phyloP scores from a whole-genome alignment of 768 basidiomycete species.

The Lenzites betulinus region DNA sequence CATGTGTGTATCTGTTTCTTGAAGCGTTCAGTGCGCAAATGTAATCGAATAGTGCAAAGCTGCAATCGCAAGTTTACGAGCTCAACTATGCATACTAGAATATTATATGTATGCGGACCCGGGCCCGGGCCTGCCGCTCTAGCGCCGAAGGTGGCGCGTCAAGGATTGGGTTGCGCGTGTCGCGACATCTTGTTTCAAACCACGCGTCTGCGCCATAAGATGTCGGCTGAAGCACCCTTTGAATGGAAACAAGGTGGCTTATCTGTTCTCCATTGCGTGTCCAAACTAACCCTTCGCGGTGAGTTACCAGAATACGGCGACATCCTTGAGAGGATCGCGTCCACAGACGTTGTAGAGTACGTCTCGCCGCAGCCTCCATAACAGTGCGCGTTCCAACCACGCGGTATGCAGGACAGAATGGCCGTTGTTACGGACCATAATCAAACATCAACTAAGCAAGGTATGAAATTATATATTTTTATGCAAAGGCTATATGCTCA shows the following conservation, averaged over 20 bases:
- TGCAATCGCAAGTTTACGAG: too few relatives aligned
- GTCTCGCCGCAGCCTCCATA: slow-evolving; percentile 24
- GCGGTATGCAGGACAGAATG: slow-evolving; percentile 47
- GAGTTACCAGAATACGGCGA: slow-evolving; percentile 54
- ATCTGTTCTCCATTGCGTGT: background rate
- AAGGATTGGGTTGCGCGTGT: background rate
- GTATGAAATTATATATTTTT: slow-evolving; percentile 37
- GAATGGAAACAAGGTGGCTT: slow-evolving; percentile 56
- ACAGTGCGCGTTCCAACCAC: background rate
- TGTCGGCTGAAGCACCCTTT: slow-evolving; percentile 29
- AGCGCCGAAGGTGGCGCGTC: too few relatives aligned
- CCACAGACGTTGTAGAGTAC: slow-evolving; percentile 65
- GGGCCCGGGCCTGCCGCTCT: too few relatives aligned
- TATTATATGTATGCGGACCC: too few relatives aligned
- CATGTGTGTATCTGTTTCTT: too few relatives aligned
- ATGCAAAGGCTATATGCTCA: background rate
- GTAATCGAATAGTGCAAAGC: too few relatives aligned
- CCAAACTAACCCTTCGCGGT: slow-evolving; percentile 13
- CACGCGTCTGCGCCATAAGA: background rate
- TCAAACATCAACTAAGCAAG: slow-evolving; percentile 72
- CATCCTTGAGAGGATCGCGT: slow-evolving; percentile 61
- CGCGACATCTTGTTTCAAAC: background rate
- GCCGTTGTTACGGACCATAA: slow-evolving; percentile 64
- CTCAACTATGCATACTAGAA: too few relatives aligned
- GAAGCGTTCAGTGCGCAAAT: too few relatives aligned